Evolutionary conservation across 768 basidiomycete genomes (phyloP).

Genomic region (Mrakia hoshinonis): DNA sequence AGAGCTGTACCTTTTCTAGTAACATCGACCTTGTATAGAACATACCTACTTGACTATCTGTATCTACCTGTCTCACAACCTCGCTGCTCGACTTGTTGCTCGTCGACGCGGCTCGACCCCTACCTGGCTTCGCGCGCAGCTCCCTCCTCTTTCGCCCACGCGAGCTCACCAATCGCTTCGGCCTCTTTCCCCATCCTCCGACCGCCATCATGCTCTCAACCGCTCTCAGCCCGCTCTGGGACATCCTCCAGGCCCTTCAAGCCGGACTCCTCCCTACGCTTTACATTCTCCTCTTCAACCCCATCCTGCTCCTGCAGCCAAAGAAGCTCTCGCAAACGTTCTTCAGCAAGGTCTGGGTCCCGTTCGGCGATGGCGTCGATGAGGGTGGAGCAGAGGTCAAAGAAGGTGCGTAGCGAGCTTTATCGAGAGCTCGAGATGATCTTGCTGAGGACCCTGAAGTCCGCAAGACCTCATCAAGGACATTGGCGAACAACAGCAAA

Average conservation of each 20-base stretch:
- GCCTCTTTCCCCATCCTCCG: background rate
- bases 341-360: constrained; percentile 54
- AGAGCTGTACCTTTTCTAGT: too few species aligned
- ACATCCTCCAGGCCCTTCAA: background rate
- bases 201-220: background rate
- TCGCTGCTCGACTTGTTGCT: too few species aligned
- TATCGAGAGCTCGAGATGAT: background rate
- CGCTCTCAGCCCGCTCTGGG: background rate
- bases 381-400: constrained; percentile 37
- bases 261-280: background rate
- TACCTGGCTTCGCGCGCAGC: too few species aligned
- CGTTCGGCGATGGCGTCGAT: constrained; percentile 49
- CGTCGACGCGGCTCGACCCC: too few species aligned
- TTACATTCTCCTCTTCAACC: background rate
- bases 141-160: too few species aligned
- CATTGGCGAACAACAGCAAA: background rate
- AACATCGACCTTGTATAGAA: too few species aligned
- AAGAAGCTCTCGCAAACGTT: constrained; percentile 37
- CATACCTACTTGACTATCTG: too few species aligned
- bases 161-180: too few species aligned
- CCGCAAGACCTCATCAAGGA: too few species aligned
- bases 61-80: too few species aligned
- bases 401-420: background rate
- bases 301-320: background rate
- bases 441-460: too few species aligned